Evolutionary conservation across 108 stramenopile species (phyloP).

Genomic region (Skeletonema marinoi): DNA sequence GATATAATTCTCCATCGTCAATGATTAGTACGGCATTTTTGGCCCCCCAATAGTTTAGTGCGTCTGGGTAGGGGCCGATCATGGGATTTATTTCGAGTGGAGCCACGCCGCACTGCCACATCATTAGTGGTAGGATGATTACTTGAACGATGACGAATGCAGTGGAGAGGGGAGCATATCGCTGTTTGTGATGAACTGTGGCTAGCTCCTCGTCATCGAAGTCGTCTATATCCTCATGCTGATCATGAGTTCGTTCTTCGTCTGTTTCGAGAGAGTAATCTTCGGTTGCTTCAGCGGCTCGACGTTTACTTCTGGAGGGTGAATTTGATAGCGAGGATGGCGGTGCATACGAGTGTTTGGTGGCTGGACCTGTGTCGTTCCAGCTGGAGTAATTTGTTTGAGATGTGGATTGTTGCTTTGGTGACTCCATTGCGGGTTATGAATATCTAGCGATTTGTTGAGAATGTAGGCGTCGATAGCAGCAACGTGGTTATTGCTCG

Average conservation of each 20-base stretch:
- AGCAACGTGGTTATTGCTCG: too few relatives aligned
- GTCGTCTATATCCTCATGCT: not conserved
- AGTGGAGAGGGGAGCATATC: constrained; percentile 58
- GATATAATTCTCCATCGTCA: constrained; percentile 75
- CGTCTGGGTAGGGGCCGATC: constrained; percentile 86
- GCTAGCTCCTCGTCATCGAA: not conserved
- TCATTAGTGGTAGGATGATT: constrained; percentile 64
- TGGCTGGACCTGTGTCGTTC: not conserved
- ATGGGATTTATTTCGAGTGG: constrained; percentile 81
- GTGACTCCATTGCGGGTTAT: too few relatives aligned
- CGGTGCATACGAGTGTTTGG: not conserved
- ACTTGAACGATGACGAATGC: constrained; percentile 64
- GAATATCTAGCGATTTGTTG: too few relatives aligned
- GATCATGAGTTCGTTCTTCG: not conserved
- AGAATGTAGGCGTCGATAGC: too few relatives aligned
- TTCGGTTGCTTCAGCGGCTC: not conserved
- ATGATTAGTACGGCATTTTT: constrained; percentile 84
- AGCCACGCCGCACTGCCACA: constrained; percentile 77
- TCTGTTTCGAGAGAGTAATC: not conserved
- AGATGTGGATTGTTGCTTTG: not conserved
- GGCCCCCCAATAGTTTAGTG: constrained; percentile 84
- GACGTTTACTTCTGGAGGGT: not conserved
- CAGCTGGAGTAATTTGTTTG: not conserved
- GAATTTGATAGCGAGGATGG: not conserved
- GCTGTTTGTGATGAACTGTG: constrained; percentile 46